Evolutionary conservation across 108 stramenopile genomes (phyloP).

Genomic region (Skeletonema grethae): DNA sequence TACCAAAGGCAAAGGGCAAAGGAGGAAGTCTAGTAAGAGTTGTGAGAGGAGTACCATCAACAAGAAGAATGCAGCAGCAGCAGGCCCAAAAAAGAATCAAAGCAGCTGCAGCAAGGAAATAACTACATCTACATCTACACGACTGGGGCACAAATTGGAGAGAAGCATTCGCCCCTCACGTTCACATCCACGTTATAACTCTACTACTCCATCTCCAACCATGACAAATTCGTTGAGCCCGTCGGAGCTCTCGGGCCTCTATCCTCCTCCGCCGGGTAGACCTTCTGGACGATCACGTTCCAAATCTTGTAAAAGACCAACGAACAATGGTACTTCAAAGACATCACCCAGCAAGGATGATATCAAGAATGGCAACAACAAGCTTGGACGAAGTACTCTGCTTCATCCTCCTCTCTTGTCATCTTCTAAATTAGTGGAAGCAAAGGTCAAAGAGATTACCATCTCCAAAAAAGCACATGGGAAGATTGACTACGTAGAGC

Average conservation of each 20-base stretch:
- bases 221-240: not conserved
- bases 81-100: not conserved
- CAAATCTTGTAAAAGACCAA: not conserved
- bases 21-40: not conserved
- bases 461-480: not conserved
- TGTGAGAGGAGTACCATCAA: not conserved
- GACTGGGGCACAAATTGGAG: not conserved
- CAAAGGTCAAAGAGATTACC: not conserved
- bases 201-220: not conserved
- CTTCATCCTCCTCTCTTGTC: not conserved
- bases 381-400: not conserved
- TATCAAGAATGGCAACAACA: not conserved
- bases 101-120: not conserved
- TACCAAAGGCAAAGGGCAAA: no score
- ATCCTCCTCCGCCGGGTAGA: not conserved
- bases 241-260: not conserved
- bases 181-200: not conserved
- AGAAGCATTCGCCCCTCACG: not conserved
- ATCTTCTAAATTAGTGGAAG: not conserved
- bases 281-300: not conserved
- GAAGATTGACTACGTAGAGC: not conserved
- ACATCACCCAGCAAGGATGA: not conserved
- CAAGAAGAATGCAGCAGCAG: no score
- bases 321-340: not conserved
- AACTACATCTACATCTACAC: not conserved